Percentiles rank a stretch among this genome's conserved stretches.
Evolutionary conservation across 2,329 filamentous ascomycete genomes (phyloP).

Genomic region (Alternaria longipes): DNA sequence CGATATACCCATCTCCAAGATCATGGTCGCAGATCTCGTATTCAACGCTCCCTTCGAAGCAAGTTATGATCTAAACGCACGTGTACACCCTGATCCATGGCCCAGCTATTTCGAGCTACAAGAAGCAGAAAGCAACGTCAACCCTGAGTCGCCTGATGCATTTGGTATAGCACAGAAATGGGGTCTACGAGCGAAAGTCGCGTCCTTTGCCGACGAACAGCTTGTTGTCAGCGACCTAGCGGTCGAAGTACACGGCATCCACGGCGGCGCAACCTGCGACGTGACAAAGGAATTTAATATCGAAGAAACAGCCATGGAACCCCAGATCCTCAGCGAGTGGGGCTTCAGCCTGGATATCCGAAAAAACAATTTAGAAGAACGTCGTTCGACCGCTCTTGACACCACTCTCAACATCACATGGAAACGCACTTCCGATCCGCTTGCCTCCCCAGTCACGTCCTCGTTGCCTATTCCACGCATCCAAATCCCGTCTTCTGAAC

Average conservation of each 20-base stretch:
- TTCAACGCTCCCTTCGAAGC: constrained; percentile 89
- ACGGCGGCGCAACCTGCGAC: constrained; percentile 69
- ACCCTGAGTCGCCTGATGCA: constrained; percentile 48
- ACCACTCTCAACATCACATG: constrained; percentile 79
- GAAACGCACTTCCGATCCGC: constrained; percentile 64
- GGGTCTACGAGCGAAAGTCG: constrained; percentile 75
- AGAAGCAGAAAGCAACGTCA: constrained; percentile 46
- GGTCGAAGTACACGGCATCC: constrained; percentile 68
- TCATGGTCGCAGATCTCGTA: constrained; percentile 71
- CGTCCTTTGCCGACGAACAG: constrained; percentile 76
- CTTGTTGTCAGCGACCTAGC: constrained; percentile 70
- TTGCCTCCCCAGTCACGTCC: constrained; percentile 52
- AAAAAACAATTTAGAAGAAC: constrained; percentile 83
- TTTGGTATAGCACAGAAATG: constrained; percentile 81
- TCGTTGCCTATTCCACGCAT: constrained; percentile 81
- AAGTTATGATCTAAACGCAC: constrained; percentile 85
- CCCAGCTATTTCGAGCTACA: constrained; percentile 82
- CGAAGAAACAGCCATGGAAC: constrained; percentile 59
- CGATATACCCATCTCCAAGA: constrained; percentile 82
- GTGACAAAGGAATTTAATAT: constrained; percentile 43
- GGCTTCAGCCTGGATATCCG: constrained; percentile 78
- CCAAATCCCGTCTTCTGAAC: constrained; percentile 82
- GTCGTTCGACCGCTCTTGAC: constrained; percentile 76
- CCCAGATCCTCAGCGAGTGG: constrained; percentile 75
- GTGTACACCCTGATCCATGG: constrained; percentile 81